Evolutionary conservation across 1,139 yeast species (phyloP), one percentile per base, ranked within the genome.

Genomic region (Spathaspora sp.): DNA sequence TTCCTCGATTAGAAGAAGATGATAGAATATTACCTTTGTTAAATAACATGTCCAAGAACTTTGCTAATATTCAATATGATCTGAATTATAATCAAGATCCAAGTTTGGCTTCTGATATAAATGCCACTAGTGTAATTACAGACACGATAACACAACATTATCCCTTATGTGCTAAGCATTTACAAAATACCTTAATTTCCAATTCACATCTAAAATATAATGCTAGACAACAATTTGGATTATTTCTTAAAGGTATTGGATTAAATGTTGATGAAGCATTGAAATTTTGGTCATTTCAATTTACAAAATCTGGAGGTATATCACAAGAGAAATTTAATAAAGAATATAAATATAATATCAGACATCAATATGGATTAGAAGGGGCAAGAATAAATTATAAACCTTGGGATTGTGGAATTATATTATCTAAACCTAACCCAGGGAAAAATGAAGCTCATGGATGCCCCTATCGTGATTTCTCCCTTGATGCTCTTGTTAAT

Each of bases 1-100:
- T 91, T 45, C 96, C 97, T 2, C 75, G 95, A 16, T 70, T 93
- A 46, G 97, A 90, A 58, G 98, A 93, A 67, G 97, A 91, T 60
- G 96, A 90, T 61, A 75, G 99, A 49, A 67, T 93, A 42, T 69
- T 89, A 41, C 98, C 98, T 0, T 80, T 95, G 25, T 72, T 93
- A 50, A 82, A 82, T 59, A 90, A 90, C 58, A 67, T 93, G 45
- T 82, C 95, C 0, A 77, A 80, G 38, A 95, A 95, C 47, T 89
- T 87, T 60, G 73, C 84, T 1, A 74, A 79, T 51, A 63, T 78
- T 51, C 83, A 85, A 55, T 83, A 80, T 53, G 76, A 72, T 42
- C 51, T 58, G 11, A 56, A 56, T 38, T 61, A 62, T 31, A 60
- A 56, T 34, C 62, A 58, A 11, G 70, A 70, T 45, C 63, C 67